Evolutionary conservation across 2,329 filamentous ascomycete species (phyloP), one percentile per base, ranked within the genome.

Genomic region (Cladosporium sp.): DNA sequence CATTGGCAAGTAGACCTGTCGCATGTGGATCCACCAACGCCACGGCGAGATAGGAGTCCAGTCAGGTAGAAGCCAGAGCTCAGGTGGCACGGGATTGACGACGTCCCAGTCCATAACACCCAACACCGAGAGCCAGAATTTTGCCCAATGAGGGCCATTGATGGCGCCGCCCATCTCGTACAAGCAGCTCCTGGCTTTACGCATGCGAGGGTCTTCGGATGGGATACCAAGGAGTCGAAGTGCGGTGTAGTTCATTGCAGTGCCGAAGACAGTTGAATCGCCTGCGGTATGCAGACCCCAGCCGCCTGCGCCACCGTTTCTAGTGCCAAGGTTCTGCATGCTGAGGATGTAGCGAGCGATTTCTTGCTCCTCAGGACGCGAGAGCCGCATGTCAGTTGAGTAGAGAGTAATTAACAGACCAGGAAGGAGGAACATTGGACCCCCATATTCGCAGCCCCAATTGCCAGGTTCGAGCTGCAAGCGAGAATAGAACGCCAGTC

Each of bases 401-500:
- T 96, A 92, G 85, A 90, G 95, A 25, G 89, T 82, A 64, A 96
- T 85, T 61, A 97, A 85, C 20, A 96, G 72, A 44, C 93, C 90
- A 0, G 93, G 91, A 1, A 97, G 79, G 37, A 97, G 82, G 70
- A 99, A 99, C 90, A 97, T 93, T 3, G 94, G 94, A 0, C 94
- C 94, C 56, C 94, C 94, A 76, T 99, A 99, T 72, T 99, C 94
- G 76, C 93, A 97, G 4, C 82, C 94, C 94, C 94, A 99, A 69
- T 97, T 90, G 4, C 94, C 94, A 0, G 90, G 88, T 13, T 88
- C 85, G 1, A 97, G 80, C 72, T 99, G 94, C 22, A 97, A 83
- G 62, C 93, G 83, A 58, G 92, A 89, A 77, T 95, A 96, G 78
- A 96, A 97, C 3, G 83, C 78, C 55, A 97, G 80, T 36, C 88